Evolutionary conservation across 2,329 filamentous ascomycete genomes (phyloP), one percentile per base, ranked within the genome.

Genomic region (Ophiostoma quercus): DNA sequence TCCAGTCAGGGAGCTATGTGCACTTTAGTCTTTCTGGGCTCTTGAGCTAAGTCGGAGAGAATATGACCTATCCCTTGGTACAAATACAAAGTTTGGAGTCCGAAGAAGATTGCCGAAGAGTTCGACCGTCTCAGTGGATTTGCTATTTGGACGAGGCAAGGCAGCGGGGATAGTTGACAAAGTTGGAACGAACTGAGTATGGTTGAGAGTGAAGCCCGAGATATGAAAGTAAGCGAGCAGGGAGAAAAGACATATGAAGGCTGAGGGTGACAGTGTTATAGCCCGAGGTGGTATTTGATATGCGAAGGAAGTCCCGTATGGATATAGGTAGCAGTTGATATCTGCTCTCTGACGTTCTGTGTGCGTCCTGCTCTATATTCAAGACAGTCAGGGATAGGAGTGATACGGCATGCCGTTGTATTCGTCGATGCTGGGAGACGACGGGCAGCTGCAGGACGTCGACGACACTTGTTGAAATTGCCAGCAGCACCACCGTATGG

Each of bases 391-490:
- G 78, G 77, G 77, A 77, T 76, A 77, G 77, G 77, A 78, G 83
- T 84, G 76, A 79, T 80, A 85, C 83, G 77, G 77, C 80, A 82
- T 83, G 79, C 34, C 19, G 34, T 22, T 79, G 78, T 82, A 80
- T 75, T 79, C 79, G 79, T 80, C 77, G 77, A 77, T 79, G 78
- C 80, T 78, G 79, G 78, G 78, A 78, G 79, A 77, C 77, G 79
- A 77, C 79, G 81, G 81, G 77, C 77, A 79, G 78, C 78, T 83
- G 82, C 82, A 84, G 82, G 72, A 71, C 72, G 72, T 71, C 73
- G 72, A 73, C 71, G 67, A 73, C 72, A 69, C 29, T 69, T 69
- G 12, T 32, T 22, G 22, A 8, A 65, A n/a, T 39, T n/a, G 16
- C 12, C 60, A n/a, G 29, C 14, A 12, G n/a, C 57, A 32, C 12